Conservation (phyloP, 345 rosid genomes). For the Lagerstroemia speciosa region DNA sequence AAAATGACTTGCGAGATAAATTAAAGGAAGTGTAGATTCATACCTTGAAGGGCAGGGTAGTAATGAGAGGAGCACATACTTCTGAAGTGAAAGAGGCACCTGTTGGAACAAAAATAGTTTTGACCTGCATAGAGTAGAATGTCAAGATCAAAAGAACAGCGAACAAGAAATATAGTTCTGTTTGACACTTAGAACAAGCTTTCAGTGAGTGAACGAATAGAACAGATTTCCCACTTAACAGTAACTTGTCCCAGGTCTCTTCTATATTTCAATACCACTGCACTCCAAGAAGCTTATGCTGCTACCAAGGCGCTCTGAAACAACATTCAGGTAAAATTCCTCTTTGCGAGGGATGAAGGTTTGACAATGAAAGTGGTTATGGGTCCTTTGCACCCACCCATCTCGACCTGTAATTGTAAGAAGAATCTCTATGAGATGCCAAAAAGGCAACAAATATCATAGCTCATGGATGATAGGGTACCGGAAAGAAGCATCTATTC, state of each 20-base stretch:
- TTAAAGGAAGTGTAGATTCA: conserved; percentile 5
- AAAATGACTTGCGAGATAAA: neutral
- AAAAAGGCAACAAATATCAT: neutral
- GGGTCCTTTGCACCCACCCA: conserved; percentile 91
- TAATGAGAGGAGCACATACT: conserved; percentile 77
- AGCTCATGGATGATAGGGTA: neutral
- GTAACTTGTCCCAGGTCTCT: conserved; percentile 97
- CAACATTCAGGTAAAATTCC: conserved; percentile 88
- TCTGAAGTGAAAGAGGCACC: conserved; percentile 57
- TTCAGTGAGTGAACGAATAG: neutral
- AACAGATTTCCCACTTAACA: neutral
- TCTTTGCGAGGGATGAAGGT: conserved; percentile 79
- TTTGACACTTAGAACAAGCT: neutral
- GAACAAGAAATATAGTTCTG: too few species aligned
- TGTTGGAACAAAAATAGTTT: conserved; percentile 67
- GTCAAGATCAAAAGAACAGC: neutral
- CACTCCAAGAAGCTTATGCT: conserved; percentile 95
- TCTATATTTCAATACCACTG: conserved; percentile 93
- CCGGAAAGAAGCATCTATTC: conserved; percentile 16
- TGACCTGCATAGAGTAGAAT: conserved; percentile 46
- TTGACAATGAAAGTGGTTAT: conserved; percentile 89
- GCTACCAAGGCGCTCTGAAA: conserved; percentile 79
- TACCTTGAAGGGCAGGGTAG: conserved; percentile 94
- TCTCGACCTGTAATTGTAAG: conserved; percentile 54
- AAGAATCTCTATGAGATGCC: neutral